Base-by-base conservation (phyloP, 345 rosid genomes). In the Capsella bursapastoris region DNA sequence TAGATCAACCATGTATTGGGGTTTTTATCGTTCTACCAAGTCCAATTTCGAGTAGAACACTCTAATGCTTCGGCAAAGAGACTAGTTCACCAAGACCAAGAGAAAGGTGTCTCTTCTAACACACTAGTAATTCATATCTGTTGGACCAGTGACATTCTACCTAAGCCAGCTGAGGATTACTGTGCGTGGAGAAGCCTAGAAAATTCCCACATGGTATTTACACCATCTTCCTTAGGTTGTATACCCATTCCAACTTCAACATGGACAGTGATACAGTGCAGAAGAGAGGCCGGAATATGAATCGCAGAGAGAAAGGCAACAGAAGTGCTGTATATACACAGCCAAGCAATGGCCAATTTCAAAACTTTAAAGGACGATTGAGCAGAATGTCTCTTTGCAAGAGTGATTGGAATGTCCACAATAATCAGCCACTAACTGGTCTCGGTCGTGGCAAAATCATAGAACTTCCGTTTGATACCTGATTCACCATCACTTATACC, bases 141-240 rank as follows among this genome's bases (percentile, higher is more conserved):
- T 66, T 27, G 41, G 51, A 49, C 4, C n/a, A 35, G 61, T 49
- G 66, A 66, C 38, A 27, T 50, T 75, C 29, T 38, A 60, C 61
- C 16, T 32, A 75, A 51, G 50, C 64, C 63, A 12, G 51, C 64
- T 52, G 66, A 76, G 27, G 49, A 45, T 55, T 27, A n/a, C 63
- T 2, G 12, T 8, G 51, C 44, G 64, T 28, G 8, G 27, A 76
- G 32, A 70, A 44, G 45, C 50, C 71, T 56, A 31, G 7, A 70
- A 11, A 63, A 38, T 8, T 3, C 43, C 50, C 65, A 76, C 57
- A 55, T 63, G 53, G 53, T 64, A 58, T 43, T 16, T 65, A 41
- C 34, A 71, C 12, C 57, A 64, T 40, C 55, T 48, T 70, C 8
- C 22, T 11, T 45, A 37, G 35, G 59, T 51, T 22, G 55, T 22